A percentile compares a stretch with the other conserved stretches of the same genome.
Conservation (phyloP, 1,284 basidiomycete species). For the Vanrija sp. region DNA sequence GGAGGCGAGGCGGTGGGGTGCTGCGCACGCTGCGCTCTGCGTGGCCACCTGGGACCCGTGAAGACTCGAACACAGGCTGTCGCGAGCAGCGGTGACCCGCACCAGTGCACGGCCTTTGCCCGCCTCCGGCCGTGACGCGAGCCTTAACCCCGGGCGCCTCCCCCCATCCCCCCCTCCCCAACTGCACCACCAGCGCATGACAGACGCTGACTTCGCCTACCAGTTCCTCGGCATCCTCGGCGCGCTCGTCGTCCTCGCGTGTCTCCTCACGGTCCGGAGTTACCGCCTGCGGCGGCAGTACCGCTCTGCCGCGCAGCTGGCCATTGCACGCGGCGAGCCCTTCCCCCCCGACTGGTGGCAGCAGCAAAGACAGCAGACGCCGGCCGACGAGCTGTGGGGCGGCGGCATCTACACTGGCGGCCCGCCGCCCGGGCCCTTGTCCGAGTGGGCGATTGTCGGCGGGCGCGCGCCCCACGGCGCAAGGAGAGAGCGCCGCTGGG, state of each 20-base stretch:
- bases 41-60: too few relatives aligned
- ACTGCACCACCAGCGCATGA: too few relatives aligned
- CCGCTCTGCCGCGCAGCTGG: slow-evolving; percentile 35
- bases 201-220: background rate
- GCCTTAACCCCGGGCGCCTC: too few relatives aligned
- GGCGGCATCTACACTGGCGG: background rate
- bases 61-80: too few relatives aligned
- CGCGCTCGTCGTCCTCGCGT: slow-evolving; percentile 31
- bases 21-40: too few relatives aligned
- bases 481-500: slow-evolving; percentile 16
- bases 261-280: slow-evolving; percentile 27
- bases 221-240: slow-evolving; percentile 44
- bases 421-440: background rate
- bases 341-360: slow-evolving; percentile 9
- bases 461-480: background rate
- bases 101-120: too few relatives aligned
- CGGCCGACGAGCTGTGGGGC: slow-evolving; percentile 2
- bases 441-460: slow-evolving; percentile 4
- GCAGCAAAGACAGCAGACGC: background rate
- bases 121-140: too few relatives aligned
- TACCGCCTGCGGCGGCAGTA: slow-evolving; percentile 36
- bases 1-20: too few relatives aligned
- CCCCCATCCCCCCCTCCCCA: background rate
- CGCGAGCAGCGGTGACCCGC: too few relatives aligned
- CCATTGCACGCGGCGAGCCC: slow-evolving; percentile 37